Evolutionary conservation across 2,329 filamentous ascomycete genomes (phyloP), one percentile per base, ranked within the genome.

Genomic region (Ophiocordyceps camponoti-leonardi): DNA sequence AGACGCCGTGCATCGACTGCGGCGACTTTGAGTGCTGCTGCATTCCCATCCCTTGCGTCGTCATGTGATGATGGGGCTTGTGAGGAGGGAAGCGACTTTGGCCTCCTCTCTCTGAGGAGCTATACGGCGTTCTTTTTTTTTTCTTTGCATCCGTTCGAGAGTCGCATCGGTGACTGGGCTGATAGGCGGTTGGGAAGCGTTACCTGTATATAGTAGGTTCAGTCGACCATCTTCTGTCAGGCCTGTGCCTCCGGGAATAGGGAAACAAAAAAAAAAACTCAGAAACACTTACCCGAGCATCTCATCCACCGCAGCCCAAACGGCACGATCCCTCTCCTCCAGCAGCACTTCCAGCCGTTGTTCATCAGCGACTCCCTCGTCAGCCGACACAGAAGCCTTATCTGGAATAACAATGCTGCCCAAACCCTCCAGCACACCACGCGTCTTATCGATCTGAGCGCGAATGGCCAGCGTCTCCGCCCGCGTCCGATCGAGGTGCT

Each of bases 401-500:
- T 44, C 45, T 12, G 53, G 54, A 44, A 59, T 46, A 44, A 67
- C 67, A 49, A 76, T 57, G 52, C 71, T 72, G 1, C 69, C 75
- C 44, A 94, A 67, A 0, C 79, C 81, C 47, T 78, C 77, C 49
- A 95, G 71, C 46, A 90, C 71, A 37, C 77, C 72, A 54, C 80
- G 77, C 49, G 92, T 83, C 63, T 82, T 83, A 52, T 81, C 78
- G 45, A 78, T 79, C 56, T 79, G 79, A 48, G 73, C 73, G 47
- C 72, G 71, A 42, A 87, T 77, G 4, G 73, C 75, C 31, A 77
- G 70, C 1, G 87, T 86, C 63, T 95, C 87, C 46, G 73, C 75
- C 52, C 73, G 76, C 46, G 81, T 81, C 52, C 69, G 72, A 53
- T 85, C 79, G 28, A 94, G 65, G 56, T 90, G 83, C 52, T 83